Evolutionary conservation across 495 filamentous ascomycete species (phyloP).

Genomic region (Staphylotrichum tortipilum): DNA sequence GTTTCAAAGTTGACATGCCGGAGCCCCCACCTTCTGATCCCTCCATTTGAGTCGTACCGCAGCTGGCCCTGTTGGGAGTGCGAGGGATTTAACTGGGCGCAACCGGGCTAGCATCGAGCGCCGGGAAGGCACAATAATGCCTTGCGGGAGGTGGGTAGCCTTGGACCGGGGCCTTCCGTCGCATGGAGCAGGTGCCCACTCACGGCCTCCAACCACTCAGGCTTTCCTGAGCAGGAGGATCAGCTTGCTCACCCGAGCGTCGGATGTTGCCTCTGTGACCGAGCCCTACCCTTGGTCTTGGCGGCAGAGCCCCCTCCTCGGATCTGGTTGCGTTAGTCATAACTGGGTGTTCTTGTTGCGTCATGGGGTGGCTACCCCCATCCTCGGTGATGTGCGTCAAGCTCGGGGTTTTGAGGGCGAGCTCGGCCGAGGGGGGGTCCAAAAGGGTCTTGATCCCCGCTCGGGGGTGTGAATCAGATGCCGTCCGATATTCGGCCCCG

Average conservation of each 20-base stretch:
- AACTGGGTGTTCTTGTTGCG: conserved; percentile 1
- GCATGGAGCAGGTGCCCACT: background rate
- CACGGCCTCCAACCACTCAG: background rate
- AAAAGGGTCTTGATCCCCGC: background rate
- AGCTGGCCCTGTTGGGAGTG: background rate
- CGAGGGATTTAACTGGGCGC: background rate
- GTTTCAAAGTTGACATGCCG: background rate
- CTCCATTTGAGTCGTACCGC: background rate
- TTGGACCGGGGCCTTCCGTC: too few relatives aligned
- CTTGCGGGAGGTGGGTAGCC: too few relatives aligned
- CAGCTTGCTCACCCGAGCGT: background rate
- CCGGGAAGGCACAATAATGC: background rate
- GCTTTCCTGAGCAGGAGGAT: background rate
- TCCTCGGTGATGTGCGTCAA: background rate
- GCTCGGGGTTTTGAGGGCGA: background rate
- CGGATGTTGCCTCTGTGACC: background rate
- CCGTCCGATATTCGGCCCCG: conserved; percentile 7
- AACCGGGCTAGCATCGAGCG: background rate
- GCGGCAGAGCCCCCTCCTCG: background rate
- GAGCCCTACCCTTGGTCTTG: background rate
- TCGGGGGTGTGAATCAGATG: background rate
- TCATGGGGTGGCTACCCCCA: conserved; percentile 9
- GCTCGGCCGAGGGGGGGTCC: conserved; percentile 1
- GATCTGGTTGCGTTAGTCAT: conserved; percentile 7
- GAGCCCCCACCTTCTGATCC: background rate